Evolutionary conservation across 805 yeast species (phyloP).

Genomic region (Pichia nanzhaoensis): DNA sequence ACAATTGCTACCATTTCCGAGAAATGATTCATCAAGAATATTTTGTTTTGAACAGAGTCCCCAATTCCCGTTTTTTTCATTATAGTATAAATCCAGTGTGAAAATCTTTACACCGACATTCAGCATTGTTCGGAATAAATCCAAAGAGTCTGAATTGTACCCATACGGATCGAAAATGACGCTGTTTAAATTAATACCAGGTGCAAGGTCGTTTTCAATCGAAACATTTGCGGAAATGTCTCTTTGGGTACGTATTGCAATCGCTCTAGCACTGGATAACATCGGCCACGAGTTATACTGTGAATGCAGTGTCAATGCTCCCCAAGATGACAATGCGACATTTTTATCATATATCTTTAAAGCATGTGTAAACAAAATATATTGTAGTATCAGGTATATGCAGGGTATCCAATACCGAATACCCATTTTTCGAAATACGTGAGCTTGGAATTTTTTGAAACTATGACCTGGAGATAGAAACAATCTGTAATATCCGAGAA

Average conservation of each 20-base stretch:
- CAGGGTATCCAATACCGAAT: too few species aligned
- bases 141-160: conserved; percentile 29
- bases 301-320: not conserved
- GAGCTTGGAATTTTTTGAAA: too few species aligned
- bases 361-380: not conserved
- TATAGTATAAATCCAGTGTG: conserved; percentile 52
- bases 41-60: conserved; percentile 44
- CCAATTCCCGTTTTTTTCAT: conserved; percentile 40
- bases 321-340: not conserved
- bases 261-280: conserved; percentile 25
- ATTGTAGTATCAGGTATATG: not conserved
- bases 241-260: conserved; percentile 40
- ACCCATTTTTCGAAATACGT: too few species aligned
- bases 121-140: conserved; percentile 29
- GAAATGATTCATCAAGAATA: conserved; percentile 15
- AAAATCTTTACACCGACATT: conserved; percentile 40
- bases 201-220: conserved; percentile 33
- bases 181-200: conserved; percentile 34
- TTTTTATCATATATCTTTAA: not conserved
- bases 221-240: conserved; percentile 37
- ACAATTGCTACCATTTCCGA: conserved; percentile 8
- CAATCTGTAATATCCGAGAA: not conserved
- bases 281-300: conserved; percentile 27
- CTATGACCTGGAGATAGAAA: too few species aligned
- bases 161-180: conserved; percentile 30